phyloP scores from a whole-genome alignment of 78 protist genomes.

The Speleostelium caveatum region DNA sequence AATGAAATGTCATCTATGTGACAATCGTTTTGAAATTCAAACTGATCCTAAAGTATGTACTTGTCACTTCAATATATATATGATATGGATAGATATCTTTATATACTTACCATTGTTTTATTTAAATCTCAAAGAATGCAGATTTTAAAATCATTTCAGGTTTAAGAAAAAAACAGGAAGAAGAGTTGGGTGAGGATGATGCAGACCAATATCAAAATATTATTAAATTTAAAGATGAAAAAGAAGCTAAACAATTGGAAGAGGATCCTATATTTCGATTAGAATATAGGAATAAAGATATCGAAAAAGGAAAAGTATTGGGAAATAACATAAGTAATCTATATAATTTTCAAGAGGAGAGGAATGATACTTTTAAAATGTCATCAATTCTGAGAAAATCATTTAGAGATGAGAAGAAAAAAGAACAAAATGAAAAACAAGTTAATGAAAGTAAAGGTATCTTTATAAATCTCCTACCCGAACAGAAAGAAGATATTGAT shows the following conservation, averaged over 20 bases:
- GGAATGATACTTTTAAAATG: conserved; percentile 24
- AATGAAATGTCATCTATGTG: conserved; percentile 87
- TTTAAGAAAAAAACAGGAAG: conserved; percentile 29
- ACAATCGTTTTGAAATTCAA: conserved; percentile 72
- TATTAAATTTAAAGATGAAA: conserved; percentile 4
- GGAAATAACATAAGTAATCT: conserved; percentile 25
- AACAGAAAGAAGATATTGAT: conserved; percentile 30
- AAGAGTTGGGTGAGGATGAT: conserved; percentile 17
- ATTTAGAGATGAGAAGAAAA: conserved; percentile 59
- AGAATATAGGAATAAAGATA: conserved; percentile 35
- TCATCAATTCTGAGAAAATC: conserved; percentile 39
- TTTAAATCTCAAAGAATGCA: conserved; percentile 36
- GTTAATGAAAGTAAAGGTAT: conserved; percentile 53
- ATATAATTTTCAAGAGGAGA: not conserved
- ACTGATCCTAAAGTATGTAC: conserved; percentile 88
- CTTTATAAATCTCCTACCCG: conserved; percentile 19
- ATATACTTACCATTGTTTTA: not conserved
- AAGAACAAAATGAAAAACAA: conserved; percentile 8
- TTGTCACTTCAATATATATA: not conserved
- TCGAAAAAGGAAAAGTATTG: conserved; percentile 10
- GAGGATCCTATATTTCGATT: conserved; percentile 42
- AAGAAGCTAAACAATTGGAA: not conserved
- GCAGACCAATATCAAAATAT: not conserved
- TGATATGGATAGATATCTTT: not conserved
- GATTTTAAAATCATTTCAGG: conserved; percentile 74